A percentile compares a stretch with the other conserved stretches of the same genome.
Conservation (phyloP, 257 asterid genomes). For the Solanum chiquidenum region DNA sequence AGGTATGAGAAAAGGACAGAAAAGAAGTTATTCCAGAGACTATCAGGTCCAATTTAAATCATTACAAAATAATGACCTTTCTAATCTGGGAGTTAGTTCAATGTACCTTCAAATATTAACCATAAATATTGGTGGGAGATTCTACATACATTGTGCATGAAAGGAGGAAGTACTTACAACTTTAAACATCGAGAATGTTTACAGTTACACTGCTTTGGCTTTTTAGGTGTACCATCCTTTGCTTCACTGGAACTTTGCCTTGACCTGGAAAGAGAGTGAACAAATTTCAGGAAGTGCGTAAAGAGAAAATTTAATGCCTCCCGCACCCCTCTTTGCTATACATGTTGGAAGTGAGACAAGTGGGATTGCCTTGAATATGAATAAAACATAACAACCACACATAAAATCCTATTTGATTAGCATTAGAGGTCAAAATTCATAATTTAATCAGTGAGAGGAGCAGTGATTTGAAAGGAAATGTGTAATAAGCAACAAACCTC, state of each 20-base stretch:
- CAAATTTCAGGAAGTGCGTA: neutral
- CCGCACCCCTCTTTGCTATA: neutral
- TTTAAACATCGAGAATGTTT: constrained; percentile 89
- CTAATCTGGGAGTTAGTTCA: neutral
- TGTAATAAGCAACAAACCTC: neutral
- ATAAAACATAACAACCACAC: neutral
- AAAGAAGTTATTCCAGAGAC: neutral
- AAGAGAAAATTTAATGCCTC: neutral
- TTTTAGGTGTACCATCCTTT: constrained; percentile 90
- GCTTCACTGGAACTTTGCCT: constrained; percentile 48
- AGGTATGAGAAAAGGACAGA: neutral
- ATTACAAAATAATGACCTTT: neutral
- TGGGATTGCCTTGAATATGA: neutral
- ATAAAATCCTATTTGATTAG: neutral
- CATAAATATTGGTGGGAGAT: neutral
- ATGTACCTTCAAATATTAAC: neutral
- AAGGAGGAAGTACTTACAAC: constrained; percentile 48
- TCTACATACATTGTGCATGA: neutral
- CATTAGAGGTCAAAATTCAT: neutral
- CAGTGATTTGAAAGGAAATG: neutral
- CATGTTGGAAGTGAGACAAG: neutral
- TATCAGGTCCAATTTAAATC: neutral
- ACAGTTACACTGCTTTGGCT: constrained; percentile 93
- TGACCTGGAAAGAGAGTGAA: constrained; percentile 33
- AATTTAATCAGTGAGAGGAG: neutral